Base-by-base conservation (phyloP, 164 flowering plant species). In the Stephania cephalantha region DNA sequence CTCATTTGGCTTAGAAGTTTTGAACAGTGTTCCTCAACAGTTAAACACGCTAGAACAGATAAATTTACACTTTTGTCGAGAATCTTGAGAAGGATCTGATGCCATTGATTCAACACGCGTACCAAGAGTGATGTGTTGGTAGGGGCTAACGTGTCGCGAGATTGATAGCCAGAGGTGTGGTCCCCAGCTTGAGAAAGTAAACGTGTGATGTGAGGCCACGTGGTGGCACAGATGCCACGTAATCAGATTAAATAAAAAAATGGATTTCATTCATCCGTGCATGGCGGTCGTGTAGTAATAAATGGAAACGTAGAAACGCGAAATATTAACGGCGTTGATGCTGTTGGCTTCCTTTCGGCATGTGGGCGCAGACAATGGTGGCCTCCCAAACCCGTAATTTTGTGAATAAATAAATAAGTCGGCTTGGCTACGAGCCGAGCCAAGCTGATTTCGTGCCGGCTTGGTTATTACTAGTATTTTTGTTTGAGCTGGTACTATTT, bases 121-220 rank as follows among this genome's bases (percentile, higher is more conserved):
- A 3, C 20, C n/a, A 12, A 58, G 64, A 58, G 64, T 5, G 64
- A 9, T 11, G 63, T 12, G 63, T 12, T 18, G 13, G 17, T 55
- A 17, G 17, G n/a, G 72, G 11, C 22, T 69, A 69, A 69, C 76
- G 70, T 61, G 70, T 25, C 22, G 22, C 11, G 10, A 29, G 42
- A 31, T 7, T 0, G 13, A 11, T 73, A 52, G 69, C 6, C 30
- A 3, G 46, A 46, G 78, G 48, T 12, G 68, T 72, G 71, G 77
- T 52, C 77, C 71, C 71, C 25, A 35, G 71, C n/a, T 25, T 31
- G n/a, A 15, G 45, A 20, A 13, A 7, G 6, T 35, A 48, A 45
- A 35, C 35, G 70, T 65, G 7, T 29, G 46, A 11, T 50, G 6
- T 42, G 31, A 1, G 0, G 71, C 65, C 79, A 79, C 76, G 74